phyloP scores from a whole-genome alignment of 2,329 filamentous ascomycete species.

The Cytospora mali region DNA sequence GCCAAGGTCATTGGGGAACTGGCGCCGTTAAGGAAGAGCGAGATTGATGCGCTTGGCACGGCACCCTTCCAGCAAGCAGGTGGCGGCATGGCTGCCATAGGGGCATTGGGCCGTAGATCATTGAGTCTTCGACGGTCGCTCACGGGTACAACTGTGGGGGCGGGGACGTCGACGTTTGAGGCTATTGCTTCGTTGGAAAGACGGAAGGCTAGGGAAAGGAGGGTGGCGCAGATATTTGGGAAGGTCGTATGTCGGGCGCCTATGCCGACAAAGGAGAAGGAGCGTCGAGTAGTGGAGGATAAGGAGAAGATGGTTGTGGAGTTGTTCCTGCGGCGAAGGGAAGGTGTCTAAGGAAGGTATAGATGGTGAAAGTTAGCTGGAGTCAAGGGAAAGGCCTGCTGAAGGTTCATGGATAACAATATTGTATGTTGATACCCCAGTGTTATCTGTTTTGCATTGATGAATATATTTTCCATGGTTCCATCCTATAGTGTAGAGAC shows the following conservation, averaged over 20 bases:
- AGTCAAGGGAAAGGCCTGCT: background rate
- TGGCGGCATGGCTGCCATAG: conserved; percentile 26
- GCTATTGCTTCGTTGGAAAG: conserved; percentile 51
- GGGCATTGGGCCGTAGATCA: conserved; percentile 44
- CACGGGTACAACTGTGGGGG: conserved; percentile 20
- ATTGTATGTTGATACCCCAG: background rate
- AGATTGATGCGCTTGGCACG: conserved; percentile 40
- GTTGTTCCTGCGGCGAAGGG: conserved; percentile 59
- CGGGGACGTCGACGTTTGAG: conserved; percentile 33
- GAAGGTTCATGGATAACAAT: background rate
- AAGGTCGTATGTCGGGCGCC: conserved; percentile 61
- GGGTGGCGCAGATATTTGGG: conserved; percentile 67
- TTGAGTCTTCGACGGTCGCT: conserved; percentile 48
- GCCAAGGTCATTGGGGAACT: conserved; percentile 55
- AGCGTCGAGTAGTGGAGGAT: conserved; percentile 62
- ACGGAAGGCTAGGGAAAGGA: conserved; percentile 60
- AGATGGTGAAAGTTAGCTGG: background rate
- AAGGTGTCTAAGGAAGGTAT: conserved; percentile 13
- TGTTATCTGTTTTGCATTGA: background rate
- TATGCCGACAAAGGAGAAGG: conserved; percentile 47
- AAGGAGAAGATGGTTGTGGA: conserved; percentile 69
- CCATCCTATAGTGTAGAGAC: too few relatives aligned
- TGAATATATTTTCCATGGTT: too few relatives aligned
- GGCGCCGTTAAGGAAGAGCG: conserved; percentile 42
- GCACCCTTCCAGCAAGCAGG: conserved; percentile 25